Percentiles rank a stretch among this genome's conserved stretches.
These are phyloP conservation scores for Selaginella moellendorffii DNA, from an alignment of 75 land plant genomes.

Conservation along the genomic window DNA sequence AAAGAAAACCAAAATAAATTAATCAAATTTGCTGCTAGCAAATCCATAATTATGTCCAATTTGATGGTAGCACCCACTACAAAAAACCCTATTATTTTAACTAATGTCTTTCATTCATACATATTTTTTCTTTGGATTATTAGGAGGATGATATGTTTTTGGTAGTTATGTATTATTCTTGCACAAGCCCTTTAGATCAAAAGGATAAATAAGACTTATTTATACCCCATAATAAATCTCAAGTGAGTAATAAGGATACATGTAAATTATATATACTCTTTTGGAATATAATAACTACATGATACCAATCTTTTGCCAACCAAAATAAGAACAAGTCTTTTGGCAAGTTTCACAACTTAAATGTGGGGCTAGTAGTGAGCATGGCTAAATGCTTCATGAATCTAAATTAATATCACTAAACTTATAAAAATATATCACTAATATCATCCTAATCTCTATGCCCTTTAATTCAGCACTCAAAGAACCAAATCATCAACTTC, in stretches of 20 bases:
- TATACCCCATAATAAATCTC: not conserved
- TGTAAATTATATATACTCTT: not conserved
- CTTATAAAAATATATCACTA: not conserved
- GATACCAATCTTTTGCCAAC: not conserved
- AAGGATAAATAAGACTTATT: not conserved
- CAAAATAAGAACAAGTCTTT: constrained; percentile 1
- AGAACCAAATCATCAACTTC: not conserved
- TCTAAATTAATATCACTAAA: not conserved
- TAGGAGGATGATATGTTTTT: not conserved
- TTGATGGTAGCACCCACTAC: not conserved
- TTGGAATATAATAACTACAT: not conserved
- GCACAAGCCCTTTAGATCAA: not conserved
- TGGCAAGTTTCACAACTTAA: not conserved
- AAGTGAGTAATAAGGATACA: not conserved
- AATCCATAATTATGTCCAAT: not conserved
- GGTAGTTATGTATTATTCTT: not conserved
- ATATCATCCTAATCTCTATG: not conserved
- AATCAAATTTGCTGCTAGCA: not conserved
- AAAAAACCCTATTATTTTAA: not conserved
- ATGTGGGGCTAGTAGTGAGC: not conserved
- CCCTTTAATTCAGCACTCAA: not conserved
- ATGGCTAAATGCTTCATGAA: not conserved
- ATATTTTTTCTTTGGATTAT: not conserved
- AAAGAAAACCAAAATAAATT: not conserved
- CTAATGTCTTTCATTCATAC: not conserved